Conservation (phyloP, 305 asterid genomes). For the Solanum hybrid region DNA sequence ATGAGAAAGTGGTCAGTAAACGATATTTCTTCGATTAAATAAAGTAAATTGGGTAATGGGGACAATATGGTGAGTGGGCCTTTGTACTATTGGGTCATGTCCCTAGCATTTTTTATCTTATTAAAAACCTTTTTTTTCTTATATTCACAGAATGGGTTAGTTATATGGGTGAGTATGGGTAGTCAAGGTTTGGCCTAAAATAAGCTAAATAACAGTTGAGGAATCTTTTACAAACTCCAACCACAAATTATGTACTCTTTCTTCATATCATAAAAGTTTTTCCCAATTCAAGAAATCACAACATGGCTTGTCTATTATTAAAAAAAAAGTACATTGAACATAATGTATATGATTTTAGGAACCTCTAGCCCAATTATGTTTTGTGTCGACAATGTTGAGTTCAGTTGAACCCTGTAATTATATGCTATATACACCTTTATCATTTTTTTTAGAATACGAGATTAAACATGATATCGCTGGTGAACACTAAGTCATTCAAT, state of each 20-base stretch:
- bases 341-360: neutral
- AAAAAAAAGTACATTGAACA: neutral
- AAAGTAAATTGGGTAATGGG: neutral
- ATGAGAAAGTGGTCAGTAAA: neutral
- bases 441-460: too few species aligned
- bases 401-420: neutral
- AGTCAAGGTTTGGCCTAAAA: neutral
- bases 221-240: neutral
- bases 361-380: neutral
- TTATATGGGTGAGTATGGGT: neutral
- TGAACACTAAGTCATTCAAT: neutral
- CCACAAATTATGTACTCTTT: neutral
- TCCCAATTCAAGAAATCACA: neutral
- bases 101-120: neutral
- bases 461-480: neutral
- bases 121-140: neutral
- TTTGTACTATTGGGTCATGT: neutral
- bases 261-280: neutral
- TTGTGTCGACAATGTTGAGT: neutral
- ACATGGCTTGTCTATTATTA: neutral
- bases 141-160: neutral
- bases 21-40: neutral
- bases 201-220: neutral
- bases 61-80: neutral
- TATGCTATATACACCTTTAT: too few species aligned